Conservation (phyloP, 306 rosid genomes). For the Castanea crenata region DNA sequence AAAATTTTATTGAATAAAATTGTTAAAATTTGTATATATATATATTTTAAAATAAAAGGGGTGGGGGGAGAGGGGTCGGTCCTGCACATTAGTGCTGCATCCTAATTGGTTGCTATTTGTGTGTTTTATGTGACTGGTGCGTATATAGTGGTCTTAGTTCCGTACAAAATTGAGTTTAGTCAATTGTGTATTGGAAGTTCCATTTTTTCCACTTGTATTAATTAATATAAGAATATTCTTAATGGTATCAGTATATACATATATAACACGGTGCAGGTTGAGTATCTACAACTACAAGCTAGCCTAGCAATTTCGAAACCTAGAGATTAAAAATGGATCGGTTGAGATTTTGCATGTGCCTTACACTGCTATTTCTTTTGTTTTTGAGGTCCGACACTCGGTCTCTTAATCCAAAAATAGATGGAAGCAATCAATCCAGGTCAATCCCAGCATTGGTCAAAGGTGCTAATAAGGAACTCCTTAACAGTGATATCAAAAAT, state of each 20-base stretch:
- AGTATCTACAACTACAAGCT: neutral
- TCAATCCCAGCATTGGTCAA: neutral
- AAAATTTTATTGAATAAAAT: no score
- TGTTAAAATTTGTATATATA: no score
- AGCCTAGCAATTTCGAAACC: neutral
- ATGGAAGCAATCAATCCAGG: neutral
- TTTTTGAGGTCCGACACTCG: conserved; percentile 9
- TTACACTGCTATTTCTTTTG: conserved; percentile 13
- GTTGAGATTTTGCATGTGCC: neutral
- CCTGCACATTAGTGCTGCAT: no score
- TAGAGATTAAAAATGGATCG: neutral
- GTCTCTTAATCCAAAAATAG: neutral
- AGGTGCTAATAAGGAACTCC: neutral
- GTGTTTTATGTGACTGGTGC: conserved; percentile 1
- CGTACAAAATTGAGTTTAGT: neutral
- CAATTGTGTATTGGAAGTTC: neutral
- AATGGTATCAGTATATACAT: neutral
- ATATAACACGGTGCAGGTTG: neutral
- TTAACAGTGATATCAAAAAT: no score
- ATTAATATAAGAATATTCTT: neutral
- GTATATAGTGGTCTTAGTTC: neutral
- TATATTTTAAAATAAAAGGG: no score
- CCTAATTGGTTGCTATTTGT: conserved; percentile 6
- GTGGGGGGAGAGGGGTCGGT: no score
- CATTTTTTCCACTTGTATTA: neutral